These are phyloP conservation scores for Hymenoscyphus fraxineus DNA, from an alignment of 2,329 filamentous ascomycete genomes.

Conservation along the genomic window DNA sequence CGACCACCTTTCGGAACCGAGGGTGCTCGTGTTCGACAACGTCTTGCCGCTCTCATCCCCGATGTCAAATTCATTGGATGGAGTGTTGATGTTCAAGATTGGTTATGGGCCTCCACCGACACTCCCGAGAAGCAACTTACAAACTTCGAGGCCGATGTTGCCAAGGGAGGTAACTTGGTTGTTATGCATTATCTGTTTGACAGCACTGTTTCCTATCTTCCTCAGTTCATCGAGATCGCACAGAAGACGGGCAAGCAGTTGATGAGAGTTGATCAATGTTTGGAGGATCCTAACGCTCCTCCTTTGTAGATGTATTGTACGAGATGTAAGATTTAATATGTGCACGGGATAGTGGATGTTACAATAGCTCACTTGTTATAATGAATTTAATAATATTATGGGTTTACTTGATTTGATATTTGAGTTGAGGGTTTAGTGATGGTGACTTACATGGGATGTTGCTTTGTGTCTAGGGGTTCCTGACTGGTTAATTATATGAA, in stretches of 20 bases:
- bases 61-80: slow-evolving; percentile 61
- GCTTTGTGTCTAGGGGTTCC: neutral
- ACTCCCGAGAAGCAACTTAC: slow-evolving; percentile 65
- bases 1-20: slow-evolving; percentile 66
- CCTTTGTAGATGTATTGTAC: slow-evolving; percentile 29
- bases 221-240: slow-evolving; percentile 61
- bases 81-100: slow-evolving; percentile 69
- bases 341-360: neutral
- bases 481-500: neutral
- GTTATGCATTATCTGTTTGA: slow-evolving; percentile 68
- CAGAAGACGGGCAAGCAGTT: slow-evolving; percentile 60
- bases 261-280: slow-evolving; percentile 64
- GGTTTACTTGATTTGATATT: neutral
- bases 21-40: slow-evolving; percentile 62
- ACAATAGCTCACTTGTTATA: neutral
- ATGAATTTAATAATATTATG: neutral
- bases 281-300: slow-evolving; percentile 58
- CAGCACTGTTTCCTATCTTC: slow-evolving; percentile 59
- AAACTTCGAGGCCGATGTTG: slow-evolving; percentile 60
- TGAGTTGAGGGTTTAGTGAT: neutral
- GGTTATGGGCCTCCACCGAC: slow-evolving; percentile 58
- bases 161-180: slow-evolving; percentile 58
- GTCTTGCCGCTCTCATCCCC: slow-evolving; percentile 49
- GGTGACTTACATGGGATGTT: neutral
- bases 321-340: neutral